phyloP scores from a whole-genome alignment of 1,284 basidiomycete species.

The Melanopsichium pennsylvanicum region DNA sequence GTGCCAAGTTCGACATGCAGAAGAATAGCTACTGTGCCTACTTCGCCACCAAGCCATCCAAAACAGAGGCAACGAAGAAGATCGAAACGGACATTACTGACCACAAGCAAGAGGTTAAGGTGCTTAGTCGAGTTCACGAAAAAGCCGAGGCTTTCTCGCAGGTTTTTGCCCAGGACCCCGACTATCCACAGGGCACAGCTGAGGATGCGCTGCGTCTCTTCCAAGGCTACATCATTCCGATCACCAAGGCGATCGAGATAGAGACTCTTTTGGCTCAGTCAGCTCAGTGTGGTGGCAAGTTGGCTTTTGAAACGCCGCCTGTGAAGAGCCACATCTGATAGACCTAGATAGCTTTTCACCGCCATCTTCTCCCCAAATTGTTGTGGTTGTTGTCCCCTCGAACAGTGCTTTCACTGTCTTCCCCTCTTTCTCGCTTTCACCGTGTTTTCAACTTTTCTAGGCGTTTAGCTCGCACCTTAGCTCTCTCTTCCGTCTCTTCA shows the following conservation, averaged over 20 bases:
- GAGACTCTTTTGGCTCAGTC: conserved; percentile 1
- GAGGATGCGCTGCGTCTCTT: conserved; percentile 16
- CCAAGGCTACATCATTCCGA: conserved; percentile 34
- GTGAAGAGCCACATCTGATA: too few relatives aligned
- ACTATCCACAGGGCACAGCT: not conserved
- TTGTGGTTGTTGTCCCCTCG: too few relatives aligned
- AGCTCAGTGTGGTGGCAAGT: too few relatives aligned
- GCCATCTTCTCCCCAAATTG: too few relatives aligned
- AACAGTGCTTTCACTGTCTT: too few relatives aligned
- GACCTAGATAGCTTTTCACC: too few relatives aligned
- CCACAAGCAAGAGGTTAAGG: conserved; percentile 5
- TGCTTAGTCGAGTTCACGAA: conserved; percentile 7
- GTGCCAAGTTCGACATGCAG: conserved; percentile 11
- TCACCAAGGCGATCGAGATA: conserved; percentile 20
- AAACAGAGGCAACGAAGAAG: not conserved
- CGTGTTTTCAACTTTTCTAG: too few relatives aligned
- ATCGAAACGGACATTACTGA: not conserved
- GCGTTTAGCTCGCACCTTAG: too few relatives aligned
- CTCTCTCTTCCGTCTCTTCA: too few relatives aligned
- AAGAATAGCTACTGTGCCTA: conserved; percentile 1
- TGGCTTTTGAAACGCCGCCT: too few relatives aligned
- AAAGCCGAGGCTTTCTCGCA: conserved; percentile 7
- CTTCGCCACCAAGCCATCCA: not conserved
- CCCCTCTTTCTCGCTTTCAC: too few relatives aligned
- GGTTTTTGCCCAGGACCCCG: not conserved